These are phyloP conservation scores for button mushroom (Agaricus bisporus) DNA, from an alignment of 768 basidiomycete genomes.

Conservation along the genomic window DNA sequence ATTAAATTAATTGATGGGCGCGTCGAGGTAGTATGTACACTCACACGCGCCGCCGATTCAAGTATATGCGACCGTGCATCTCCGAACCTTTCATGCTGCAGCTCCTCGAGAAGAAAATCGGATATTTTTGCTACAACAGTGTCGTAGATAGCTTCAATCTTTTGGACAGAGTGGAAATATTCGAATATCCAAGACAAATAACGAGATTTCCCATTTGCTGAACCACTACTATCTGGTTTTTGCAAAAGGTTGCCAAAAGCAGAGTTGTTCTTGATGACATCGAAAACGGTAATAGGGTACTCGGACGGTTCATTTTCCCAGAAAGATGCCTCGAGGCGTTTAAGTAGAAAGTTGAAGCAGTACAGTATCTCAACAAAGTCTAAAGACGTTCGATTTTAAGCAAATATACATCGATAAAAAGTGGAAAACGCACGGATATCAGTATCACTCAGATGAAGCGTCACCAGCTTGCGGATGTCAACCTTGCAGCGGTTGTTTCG, in stretches of 20 bases:
- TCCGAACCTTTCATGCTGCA: slow-evolving; percentile 72
- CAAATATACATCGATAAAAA: slow-evolving; percentile 10
- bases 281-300: slow-evolving; percentile 75
- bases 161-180: slow-evolving; percentile 51
- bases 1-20: background rate
- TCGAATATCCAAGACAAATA: slow-evolving; percentile 61
- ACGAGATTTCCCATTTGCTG: slow-evolving; percentile 33
- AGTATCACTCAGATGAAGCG: slow-evolving; percentile 53
- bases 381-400: slow-evolving; percentile 19
- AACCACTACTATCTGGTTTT: slow-evolving; percentile 16
- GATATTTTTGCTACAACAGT: slow-evolving; percentile 69
- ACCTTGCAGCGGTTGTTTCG: slow-evolving; percentile 27
- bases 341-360: slow-evolving; percentile 54
- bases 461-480: slow-evolving; percentile 48
- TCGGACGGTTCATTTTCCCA: slow-evolving; percentile 72
- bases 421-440: slow-evolving; percentile 46
- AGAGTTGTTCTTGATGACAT: slow-evolving; percentile 76
- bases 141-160: slow-evolving; percentile 37
- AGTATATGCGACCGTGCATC: slow-evolving; percentile 55
- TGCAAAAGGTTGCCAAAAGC: slow-evolving; percentile 43
- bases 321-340: slow-evolving; percentile 45
- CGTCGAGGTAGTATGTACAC: slow-evolving; percentile 18
- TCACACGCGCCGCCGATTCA: slow-evolving; percentile 55
- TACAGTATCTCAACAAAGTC: slow-evolving; percentile 56
- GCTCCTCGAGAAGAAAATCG: slow-evolving; percentile 72